Percentiles rank a stretch among this genome's conserved stretches.
Evolutionary conservation across 2,329 filamentous ascomycete genomes (phyloP).

Genomic region (Paradendryphiella salina): DNA sequence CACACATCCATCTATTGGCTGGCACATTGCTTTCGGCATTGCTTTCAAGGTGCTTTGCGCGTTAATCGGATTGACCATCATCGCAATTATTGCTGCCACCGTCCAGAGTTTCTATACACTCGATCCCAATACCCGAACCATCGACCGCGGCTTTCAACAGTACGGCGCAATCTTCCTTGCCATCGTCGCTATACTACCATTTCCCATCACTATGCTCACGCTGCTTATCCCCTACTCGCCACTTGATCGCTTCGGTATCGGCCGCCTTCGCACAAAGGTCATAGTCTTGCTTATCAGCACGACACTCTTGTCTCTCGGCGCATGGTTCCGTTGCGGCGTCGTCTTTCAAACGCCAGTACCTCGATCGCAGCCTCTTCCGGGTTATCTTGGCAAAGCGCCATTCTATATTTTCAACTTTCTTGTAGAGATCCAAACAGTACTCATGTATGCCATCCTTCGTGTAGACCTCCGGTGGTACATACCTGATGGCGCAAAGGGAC

Average conservation of each 20-base stretch:
- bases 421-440: constrained; percentile 72
- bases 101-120: constrained; percentile 71
- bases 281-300: constrained; percentile 63
- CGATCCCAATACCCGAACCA: constrained; percentile 52
- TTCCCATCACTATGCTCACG: constrained; percentile 58
- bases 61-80: constrained; percentile 61
- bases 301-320: constrained; percentile 67
- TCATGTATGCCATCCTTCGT: constrained; percentile 66
- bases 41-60: constrained; percentile 63
- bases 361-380: constrained; percentile 61
- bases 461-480: constrained; percentile 77
- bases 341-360: constrained; percentile 55
- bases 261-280: constrained; percentile 69
- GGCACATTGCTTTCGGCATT: constrained; percentile 59
- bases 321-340: constrained; percentile 67
- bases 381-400: constrained; percentile 70
- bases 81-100: constrained; percentile 67
- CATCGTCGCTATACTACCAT: constrained; percentile 67
- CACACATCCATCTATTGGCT: constrained; percentile 70
- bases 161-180: constrained; percentile 65
- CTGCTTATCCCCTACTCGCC: constrained; percentile 52
- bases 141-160: constrained; percentile 66
- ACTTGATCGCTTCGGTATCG: constrained; percentile 65
- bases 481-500: constrained; percentile 67
- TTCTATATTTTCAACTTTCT: constrained; percentile 82